Evolutionary conservation across 2,329 filamentous ascomycete genomes (phyloP), one percentile per base, ranked within the genome.

Genomic region (Verticillium nonalfalfae): DNA sequence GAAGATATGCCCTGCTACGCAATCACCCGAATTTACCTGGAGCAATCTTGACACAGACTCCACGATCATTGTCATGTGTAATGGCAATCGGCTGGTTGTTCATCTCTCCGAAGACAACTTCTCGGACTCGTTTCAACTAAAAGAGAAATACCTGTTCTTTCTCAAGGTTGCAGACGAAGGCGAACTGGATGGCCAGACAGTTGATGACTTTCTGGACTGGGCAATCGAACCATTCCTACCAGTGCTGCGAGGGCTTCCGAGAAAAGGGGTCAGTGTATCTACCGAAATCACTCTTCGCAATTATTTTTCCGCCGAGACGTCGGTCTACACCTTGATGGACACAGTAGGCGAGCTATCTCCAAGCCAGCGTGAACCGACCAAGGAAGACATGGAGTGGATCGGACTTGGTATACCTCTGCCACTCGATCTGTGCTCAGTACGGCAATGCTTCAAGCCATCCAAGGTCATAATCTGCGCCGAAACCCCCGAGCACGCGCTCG

Each of bases 191-290:
- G 66, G 66, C 6, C 60, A 62, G 40, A 65, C 64, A 18, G 63
- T 66, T n/a, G 66, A 70, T 6, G 68, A 69, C 60, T 67, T 69
- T 34, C 68, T 64, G 52, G 64, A 66, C 26, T 69, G 66, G 67
- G 57, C 64, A 15, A 50, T 56, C 2, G 63, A 64, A 57, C 68
- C 66, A 26, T 59, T 68, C 7, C 56, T 66, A 2, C 62, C 67
- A 4, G 6, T 68, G 1, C 59, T 65, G 6, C 59, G 50, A 9
- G 34, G 55, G 11, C 14, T 65, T 9, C 18, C 35, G 39, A 2
- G 21, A 14, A n/a, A 34, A 54, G 31, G 35, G 55, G 31, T 11
- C n/a, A 38, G 11, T 21, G 9, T 34, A 59, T 11, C 60, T 66
- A 2, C 35, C 64, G 21, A 61, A 59, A 5, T n/a, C 14, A 45